A percentile compares a stretch with the other conserved stretches of the same genome.
These are phyloP conservation scores for Spatholobus suberectus DNA, from an alignment of 306 rosid species.

Conservation along the genomic window DNA sequence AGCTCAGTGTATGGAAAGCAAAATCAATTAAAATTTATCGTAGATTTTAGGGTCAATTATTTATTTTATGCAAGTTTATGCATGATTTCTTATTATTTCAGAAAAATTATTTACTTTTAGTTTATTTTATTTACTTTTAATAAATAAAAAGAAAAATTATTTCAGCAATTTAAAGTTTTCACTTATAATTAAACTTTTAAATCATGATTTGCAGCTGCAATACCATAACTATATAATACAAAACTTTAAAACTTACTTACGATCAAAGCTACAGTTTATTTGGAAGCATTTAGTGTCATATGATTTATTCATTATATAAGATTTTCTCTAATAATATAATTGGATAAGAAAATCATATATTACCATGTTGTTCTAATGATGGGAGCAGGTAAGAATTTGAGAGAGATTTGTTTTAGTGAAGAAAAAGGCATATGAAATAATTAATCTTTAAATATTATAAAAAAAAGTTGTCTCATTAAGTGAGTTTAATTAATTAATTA, in stretches of 20 bases:
- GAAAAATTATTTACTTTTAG: too few species aligned
- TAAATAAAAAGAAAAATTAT: neutral
- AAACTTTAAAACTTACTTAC: neutral
- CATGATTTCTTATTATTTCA: too few species aligned
- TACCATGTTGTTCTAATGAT: neutral
- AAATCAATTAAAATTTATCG: neutral
- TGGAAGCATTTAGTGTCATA: neutral
- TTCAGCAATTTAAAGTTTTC: neutral
- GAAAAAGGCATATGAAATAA: neutral
- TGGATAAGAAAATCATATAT: neutral
- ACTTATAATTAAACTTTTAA: neutral
- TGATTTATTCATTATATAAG: neutral
- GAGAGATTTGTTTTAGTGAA: neutral
- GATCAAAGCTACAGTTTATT: neutral
- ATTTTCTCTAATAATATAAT: neutral
- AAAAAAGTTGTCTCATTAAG: neutral
- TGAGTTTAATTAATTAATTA: too few species aligned
- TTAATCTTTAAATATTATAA: neutral
- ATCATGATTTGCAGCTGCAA: neutral
- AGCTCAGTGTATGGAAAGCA: neutral
- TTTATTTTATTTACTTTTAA: too few species aligned
- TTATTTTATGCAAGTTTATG: too few species aligned
- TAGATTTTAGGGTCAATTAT: too few species aligned
- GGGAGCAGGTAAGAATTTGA: conserved; percentile 27
- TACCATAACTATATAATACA: too few species aligned